Conservation (phyloP, 1,284 basidiomycete genomes). For the Moniliophthora roreri region DNA sequence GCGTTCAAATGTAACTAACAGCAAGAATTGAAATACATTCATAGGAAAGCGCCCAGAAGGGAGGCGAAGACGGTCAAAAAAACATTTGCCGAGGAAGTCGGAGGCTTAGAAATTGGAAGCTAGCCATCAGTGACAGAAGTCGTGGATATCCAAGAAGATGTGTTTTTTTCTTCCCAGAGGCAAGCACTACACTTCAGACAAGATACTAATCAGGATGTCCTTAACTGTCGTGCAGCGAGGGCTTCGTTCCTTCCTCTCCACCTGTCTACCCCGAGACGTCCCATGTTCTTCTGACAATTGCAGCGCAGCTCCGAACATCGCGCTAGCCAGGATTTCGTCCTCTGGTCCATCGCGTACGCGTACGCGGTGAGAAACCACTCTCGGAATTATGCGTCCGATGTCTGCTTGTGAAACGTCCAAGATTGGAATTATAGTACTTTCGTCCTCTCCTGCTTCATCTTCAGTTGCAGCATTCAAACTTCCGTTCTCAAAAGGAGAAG, state of each 20-base stretch:
- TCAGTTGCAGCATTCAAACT: conserved; percentile 2
- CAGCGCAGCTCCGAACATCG: conserved; percentile 48
- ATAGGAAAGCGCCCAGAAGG: no score
- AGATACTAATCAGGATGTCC: conserved; percentile 55
- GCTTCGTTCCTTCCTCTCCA: conserved; percentile 1
- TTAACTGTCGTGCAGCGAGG: conserved; percentile 45
- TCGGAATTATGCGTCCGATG: conserved; percentile 65
- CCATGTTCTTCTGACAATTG: neutral
- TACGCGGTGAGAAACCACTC: conserved; percentile 70
- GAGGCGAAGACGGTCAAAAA: no score
- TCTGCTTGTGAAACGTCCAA: conserved; percentile 72
- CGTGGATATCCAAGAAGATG: no score
- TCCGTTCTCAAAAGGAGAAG: neutral
- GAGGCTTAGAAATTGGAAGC: no score
- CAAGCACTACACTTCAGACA: conserved; percentile 46
- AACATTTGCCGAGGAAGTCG: no score
- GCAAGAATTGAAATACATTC: no score
- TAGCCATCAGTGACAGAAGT: no score
- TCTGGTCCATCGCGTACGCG: conserved; percentile 63
- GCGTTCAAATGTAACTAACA: no score
- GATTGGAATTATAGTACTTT: conserved; percentile 17
- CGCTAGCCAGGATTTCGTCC: conserved; percentile 65
- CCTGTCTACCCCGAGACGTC: neutral
- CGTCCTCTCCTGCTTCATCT: conserved; percentile 3
- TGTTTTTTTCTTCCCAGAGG: no score